Evolutionary conservation across 192 early-diverging fungal genomes (phyloP).

Genomic region (Fimicolochytrium jonesii): DNA sequence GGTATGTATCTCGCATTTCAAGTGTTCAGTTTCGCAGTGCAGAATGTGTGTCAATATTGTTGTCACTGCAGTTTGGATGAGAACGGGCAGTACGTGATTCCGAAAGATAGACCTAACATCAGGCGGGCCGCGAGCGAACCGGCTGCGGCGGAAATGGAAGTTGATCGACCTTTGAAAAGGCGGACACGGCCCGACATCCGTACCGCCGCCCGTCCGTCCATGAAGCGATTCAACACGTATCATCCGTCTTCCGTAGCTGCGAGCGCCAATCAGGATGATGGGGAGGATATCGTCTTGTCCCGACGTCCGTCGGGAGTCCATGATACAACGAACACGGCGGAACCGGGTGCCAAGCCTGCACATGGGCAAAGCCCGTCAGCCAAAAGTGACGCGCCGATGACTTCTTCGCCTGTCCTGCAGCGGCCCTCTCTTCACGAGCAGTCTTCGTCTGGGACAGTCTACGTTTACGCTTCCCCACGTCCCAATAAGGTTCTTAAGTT

Average conservation of each 20-base stretch:
- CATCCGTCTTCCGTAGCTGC: constrained; percentile 3
- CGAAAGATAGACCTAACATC: constrained; percentile 14
- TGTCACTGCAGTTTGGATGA: constrained; percentile 20
- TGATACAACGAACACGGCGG: too few species aligned
- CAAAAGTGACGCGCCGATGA: too few species aligned
- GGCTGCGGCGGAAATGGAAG: background rate
- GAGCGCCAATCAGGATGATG: constrained; percentile 6
- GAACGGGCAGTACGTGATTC: constrained; percentile 14
- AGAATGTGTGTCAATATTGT: too few species aligned
- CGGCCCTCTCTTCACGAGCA: background rate
- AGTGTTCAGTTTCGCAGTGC: too few species aligned
- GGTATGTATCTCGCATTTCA: background rate
- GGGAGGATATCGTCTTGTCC: too few species aligned
- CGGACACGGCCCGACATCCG: constrained; percentile 6
- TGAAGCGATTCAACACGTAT: constrained; percentile 22
- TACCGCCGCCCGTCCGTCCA: constrained; percentile 18
- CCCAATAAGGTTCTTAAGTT: background rate
- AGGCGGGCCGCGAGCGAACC: constrained; percentile 24
- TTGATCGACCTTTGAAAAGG: constrained; percentile 2
- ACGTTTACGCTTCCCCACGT: constrained; percentile 11
- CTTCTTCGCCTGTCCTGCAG: background rate
- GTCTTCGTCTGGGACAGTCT: background rate
- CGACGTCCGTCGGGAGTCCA: too few species aligned
- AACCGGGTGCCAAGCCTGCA: too few species aligned
- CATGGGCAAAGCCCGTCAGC: too few species aligned